These are phyloP conservation scores for Trichophyton rubrum DNA, from an alignment of 2,329 filamentous ascomycete species.

Conservation along the genomic window DNA sequence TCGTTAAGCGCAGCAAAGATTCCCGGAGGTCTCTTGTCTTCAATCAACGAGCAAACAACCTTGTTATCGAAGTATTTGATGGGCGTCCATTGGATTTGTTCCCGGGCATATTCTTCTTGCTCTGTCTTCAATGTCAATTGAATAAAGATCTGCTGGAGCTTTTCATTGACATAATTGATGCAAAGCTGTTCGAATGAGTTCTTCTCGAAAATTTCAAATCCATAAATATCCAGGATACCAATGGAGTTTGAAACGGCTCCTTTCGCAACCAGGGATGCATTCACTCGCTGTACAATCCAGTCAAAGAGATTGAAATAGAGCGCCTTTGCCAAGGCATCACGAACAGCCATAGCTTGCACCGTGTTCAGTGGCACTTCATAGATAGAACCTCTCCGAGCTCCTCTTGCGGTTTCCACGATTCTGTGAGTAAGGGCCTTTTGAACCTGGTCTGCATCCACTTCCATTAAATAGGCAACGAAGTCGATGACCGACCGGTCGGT, in stretches of 20 bases:
- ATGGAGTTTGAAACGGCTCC: constrained; percentile 70
- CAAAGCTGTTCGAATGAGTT: constrained; percentile 98
- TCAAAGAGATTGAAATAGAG: constrained; percentile 97
- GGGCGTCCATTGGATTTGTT: constrained; percentile 96
- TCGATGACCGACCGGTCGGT: constrained; percentile 83
- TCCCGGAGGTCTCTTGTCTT: constrained; percentile 77
- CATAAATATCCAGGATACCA: constrained; percentile 96
- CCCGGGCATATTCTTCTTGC: constrained; percentile 90
- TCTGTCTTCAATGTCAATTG: constrained; percentile 92
- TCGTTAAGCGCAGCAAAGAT: constrained; percentile 95
- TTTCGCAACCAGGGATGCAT: constrained; percentile 70
- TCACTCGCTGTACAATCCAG: constrained; percentile 92
- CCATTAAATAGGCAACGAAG: constrained; percentile 85
- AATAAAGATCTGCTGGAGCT: constrained; percentile 97
- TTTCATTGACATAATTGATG: constrained; percentile 99
- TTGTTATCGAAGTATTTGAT: constrained; percentile 99
- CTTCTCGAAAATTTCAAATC: constrained; percentile 98
- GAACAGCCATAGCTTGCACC: constrained; percentile 71
- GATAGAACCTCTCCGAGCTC: constrained; percentile 52
- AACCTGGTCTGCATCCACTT: constrained; percentile 68
- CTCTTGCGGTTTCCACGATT: constrained; percentile 60
- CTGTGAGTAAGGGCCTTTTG: constrained; percentile 81
- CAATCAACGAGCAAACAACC: constrained; percentile 93
- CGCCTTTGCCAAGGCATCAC: constrained; percentile 86
- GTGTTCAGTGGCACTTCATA: constrained; percentile 72